Evolutionary conservation across 1,139 yeast species (phyloP), one percentile per base, ranked within the genome.

Genomic region (Nadsonia commutata): DNA sequence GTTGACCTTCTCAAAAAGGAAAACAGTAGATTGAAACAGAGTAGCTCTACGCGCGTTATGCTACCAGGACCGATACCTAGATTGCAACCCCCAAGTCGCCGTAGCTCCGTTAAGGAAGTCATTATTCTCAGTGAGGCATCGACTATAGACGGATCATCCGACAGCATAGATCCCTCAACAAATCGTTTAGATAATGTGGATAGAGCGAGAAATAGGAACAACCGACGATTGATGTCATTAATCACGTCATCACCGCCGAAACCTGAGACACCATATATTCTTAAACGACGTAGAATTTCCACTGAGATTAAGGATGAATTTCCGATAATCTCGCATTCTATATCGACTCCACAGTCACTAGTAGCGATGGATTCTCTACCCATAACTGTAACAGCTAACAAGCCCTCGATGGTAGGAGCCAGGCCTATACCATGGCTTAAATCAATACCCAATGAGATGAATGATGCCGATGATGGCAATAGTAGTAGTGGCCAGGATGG

Each of bases 381-480:
- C n/a, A n/a, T n/a, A n/a, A n/a, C n/a, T n/a, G n/a, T n/a, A n/a
- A n/a, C n/a, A n/a, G n/a, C n/a, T n/a, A n/a, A n/a, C n/a, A n/a
- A n/a, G n/a, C n/a, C n/a, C n/a, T n/a, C n/a, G n/a, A n/a, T n/a
- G n/a, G n/a, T n/a, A n/a, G n/a, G n/a, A n/a, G n/a, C n/a, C n/a
- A n/a, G n/a, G n/a, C n/a, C n/a, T n/a, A n/a, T n/a, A n/a, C n/a
- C n/a, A n/a, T n/a, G n/a, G n/a, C 43, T 41, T 22, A 41, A 37
- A 40, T 37, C 38, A 9, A 37, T 36, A 40, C 43, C 38, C 17
- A 37, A 37, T 17, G 40, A 31, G 6, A 33, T 37, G 22, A 40
- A 37, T 1, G 37, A 22, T 4, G 39, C 5, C 2, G 17, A n/a
- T 1, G 18, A 16, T 16, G 22, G 7, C 6, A n/a, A n/a, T 18